These are phyloP conservation scores for Mycena sanguinolenta DNA, from an alignment of 768 basidiomycete species.

Conservation along the genomic window DNA sequence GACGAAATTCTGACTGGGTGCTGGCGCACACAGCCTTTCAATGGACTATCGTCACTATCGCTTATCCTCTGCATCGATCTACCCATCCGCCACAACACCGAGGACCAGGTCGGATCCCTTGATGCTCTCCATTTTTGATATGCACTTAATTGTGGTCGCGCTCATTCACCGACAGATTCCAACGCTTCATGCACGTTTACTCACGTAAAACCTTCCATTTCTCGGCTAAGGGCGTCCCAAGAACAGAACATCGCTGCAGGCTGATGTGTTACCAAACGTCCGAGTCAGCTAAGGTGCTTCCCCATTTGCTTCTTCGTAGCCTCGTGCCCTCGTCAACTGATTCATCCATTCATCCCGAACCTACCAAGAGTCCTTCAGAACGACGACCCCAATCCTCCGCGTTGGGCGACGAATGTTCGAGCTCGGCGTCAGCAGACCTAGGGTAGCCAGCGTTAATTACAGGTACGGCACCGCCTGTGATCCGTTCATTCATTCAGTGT, in stretches of 20 bases:
- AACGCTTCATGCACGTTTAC: not conserved
- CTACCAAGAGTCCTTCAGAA: not conserved
- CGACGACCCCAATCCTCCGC: not conserved
- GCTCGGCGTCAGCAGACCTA: slow-evolving; percentile 6
- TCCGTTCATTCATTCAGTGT: slow-evolving; percentile 18
- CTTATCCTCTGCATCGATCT: not conserved
- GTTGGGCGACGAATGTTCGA: not conserved
- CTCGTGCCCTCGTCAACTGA: slow-evolving; percentile 23
- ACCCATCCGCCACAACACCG: slow-evolving; percentile 1
- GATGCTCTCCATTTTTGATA: slow-evolving; percentile 21
- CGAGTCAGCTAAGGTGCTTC: slow-evolving; percentile 3
- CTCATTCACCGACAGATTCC: slow-evolving; percentile 17
- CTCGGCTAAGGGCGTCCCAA: slow-evolving; percentile 15
- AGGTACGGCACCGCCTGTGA: slow-evolving; percentile 28
- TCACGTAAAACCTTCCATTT: slow-evolving; percentile 28
- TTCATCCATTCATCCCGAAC: not conserved
- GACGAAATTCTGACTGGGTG: slow-evolving; percentile 4
- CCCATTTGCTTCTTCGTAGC: slow-evolving; percentile 20
- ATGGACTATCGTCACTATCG: slow-evolving; percentile 6
- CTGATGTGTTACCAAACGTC: slow-evolving; percentile 18
- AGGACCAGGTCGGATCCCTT: slow-evolving; percentile 7
- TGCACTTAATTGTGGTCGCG: not conserved
- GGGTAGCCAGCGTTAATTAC: not conserved
- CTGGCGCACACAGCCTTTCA: slow-evolving; percentile 7
- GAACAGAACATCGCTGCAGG: slow-evolving; percentile 26